These are phyloP conservation scores for Penicillium chermesinum DNA, from an alignment of 495 filamentous ascomycete species.

Conservation along the genomic window DNA sequence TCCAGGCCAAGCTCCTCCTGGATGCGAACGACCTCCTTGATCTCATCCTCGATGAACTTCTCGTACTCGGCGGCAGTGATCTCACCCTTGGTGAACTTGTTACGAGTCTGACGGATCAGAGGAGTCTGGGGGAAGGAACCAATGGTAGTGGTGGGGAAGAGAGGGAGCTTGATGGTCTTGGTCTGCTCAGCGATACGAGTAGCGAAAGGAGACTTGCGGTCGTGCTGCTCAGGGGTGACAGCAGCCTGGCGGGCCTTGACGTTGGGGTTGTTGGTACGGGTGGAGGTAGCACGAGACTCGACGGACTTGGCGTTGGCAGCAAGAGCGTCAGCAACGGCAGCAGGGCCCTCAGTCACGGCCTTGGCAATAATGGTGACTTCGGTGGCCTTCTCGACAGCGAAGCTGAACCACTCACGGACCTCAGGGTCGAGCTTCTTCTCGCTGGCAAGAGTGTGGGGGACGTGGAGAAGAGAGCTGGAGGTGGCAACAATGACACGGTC, in stretches of 20 bases:
- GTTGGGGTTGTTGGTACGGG: conserved; percentile 89
- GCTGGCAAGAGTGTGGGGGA: conserved; percentile 91
- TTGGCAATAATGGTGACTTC: conserved; percentile 94
- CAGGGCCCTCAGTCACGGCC: conserved; percentile 86
- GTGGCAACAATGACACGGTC: conserved; percentile 94
- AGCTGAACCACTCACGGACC: conserved; percentile 97
- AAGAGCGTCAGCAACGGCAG: conserved; percentile 75
- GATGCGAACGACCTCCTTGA: conserved; percentile 84
- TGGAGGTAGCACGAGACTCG: conserved; percentile 80
- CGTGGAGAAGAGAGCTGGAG: conserved; percentile 95
- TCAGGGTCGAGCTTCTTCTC: conserved; percentile 95
- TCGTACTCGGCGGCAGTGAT: conserved; percentile 90
- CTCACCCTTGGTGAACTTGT: conserved; percentile 97
- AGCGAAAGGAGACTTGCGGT: conserved; percentile 85
- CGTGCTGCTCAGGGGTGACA: conserved; percentile 78
- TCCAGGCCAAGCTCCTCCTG: conserved; percentile 97
- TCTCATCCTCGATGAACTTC: conserved; percentile 97
- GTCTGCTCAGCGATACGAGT: conserved; percentile 78
- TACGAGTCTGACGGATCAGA: conserved; percentile 91
- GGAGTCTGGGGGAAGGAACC: conserved; percentile 99
- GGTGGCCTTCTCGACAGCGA: conserved; percentile 87
- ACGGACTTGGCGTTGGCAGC: conserved; percentile 93
- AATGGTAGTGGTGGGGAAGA: conserved; percentile 98
- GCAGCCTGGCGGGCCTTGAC: conserved; percentile 92
- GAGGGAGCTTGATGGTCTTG: conserved; percentile 80